A percentile compares a stretch with the other conserved stretches of the same genome.
Evolutionary conservation across 192 early-diverging fungal species (phyloP).

Genomic region (Lobulomyces angularis): DNA sequence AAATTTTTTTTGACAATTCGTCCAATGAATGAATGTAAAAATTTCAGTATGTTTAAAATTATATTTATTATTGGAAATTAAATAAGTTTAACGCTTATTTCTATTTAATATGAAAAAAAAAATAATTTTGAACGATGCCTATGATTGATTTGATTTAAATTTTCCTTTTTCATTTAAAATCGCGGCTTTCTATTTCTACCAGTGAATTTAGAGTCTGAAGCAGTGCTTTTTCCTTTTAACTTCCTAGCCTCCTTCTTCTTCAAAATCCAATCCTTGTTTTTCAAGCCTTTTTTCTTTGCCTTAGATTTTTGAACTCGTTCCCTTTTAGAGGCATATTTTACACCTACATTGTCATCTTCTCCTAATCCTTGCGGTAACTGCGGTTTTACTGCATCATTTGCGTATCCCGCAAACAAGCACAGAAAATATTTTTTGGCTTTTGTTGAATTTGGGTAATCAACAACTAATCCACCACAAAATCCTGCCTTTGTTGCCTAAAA

Average conservation of each 20-base stretch:
- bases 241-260: conserved; percentile 82
- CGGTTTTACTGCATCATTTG: conserved; percentile 33
- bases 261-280: conserved; percentile 79
- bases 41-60: no score
- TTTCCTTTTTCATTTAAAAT: no score
- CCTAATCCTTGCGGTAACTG: conserved; percentile 50
- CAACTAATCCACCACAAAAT: conserved; percentile 88
- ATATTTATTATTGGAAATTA: no score
- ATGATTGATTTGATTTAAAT: no score
- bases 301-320: conserved; percentile 9
- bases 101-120: no score
- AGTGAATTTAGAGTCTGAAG: conserved; percentile 86
- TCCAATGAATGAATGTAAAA: no score
- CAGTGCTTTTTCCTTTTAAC: conserved; percentile 60
- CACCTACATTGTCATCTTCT: conserved; percentile 40
- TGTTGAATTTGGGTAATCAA: conserved; percentile 92
- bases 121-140: no score
- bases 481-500: conserved; percentile 89
- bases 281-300: conserved; percentile 36
- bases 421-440: conserved; percentile 96
- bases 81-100: no score
- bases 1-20: no score
- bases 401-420: conserved; percentile 87
- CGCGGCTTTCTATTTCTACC: conserved; percentile 77
- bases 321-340: conserved; percentile 21